Base-by-base conservation (phyloP, 2,329 filamentous ascomycete species). In the Sporothrix phasma region DNA sequence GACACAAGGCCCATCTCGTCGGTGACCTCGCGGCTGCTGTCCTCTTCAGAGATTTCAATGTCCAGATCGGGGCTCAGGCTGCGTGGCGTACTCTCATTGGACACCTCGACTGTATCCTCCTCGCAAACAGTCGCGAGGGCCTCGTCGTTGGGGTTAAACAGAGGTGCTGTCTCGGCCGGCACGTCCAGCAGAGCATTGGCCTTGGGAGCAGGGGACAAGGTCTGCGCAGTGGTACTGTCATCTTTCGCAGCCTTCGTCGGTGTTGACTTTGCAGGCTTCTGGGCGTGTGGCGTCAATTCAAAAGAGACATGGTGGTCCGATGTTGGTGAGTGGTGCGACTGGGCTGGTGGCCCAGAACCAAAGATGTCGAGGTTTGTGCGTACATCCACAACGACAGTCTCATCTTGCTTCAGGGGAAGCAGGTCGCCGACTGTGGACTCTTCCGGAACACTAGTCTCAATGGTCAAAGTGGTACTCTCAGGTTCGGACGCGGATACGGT, bases 341-440 rank as follows among this genome's bases (percentile, higher is more conserved):
- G 68, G 64, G 62, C 51, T 2, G 65, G 58, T 26, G 65, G 65
- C 1, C 58, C 62, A 1, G 64, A 65, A 3, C 71, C 72, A 53
- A 76, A 76, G 2, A 76, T 75, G 64, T 76, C 73, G 1, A 73
- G 68, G 37, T 73, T 74, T 4, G 66, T 68, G 29, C 72, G 71
- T 15, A 72, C 71, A 47, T 76, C 74, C 17, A 76, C 69, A 29
- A 72, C 65, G 2, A 68, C 64, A 0, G 67, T 51, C 4, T 56
- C 62, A 11, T 66, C 51, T 6, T 61, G 61, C 2, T 31, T 43
- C n/a, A 6, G 58, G 13, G 17, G 8, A 7, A 10, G 15, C 61
- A n/a, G 13, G n/a, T 39, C n/a, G 13, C 45, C 13, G 11, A 22
- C 41, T 10, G 39, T 43, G 3, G 54, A 49, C n/a, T 37, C 29